Percentiles rank a stretch among this genome's conserved stretches.
phyloP scores from a whole-genome alignment of 1,284 basidiomycete species.

The Moesziomyces sp. region DNA sequence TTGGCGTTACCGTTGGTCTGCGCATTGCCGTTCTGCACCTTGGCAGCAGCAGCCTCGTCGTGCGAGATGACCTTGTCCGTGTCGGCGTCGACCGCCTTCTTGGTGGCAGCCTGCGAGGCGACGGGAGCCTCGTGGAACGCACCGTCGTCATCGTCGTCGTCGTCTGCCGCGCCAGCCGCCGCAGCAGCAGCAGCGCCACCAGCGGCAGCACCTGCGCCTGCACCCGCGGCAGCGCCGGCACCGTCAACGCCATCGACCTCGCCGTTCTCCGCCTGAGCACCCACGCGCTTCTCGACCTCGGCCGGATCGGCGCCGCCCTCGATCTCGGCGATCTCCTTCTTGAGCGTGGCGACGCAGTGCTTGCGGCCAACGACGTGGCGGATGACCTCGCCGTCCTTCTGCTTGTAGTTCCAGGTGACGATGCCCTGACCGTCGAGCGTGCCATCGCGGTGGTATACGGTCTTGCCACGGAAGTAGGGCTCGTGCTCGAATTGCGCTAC shows the following conservation, averaged over 20 bases:
- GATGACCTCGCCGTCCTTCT: constrained; percentile 55
- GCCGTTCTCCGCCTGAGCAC: constrained; percentile 19
- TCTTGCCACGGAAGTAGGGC: constrained; percentile 64
- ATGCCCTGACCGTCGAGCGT: constrained; percentile 65
- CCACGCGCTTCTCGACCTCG: constrained; percentile 33
- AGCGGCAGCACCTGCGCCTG: constrained; percentile 28
- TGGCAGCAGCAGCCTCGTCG: constrained; percentile 42
- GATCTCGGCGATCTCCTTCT: constrained; percentile 59
- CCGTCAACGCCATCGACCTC: constrained; percentile 14
- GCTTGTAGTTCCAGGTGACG: constrained; percentile 64
- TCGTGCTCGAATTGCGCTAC: constrained; percentile 67
- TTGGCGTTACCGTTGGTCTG: constrained; percentile 15
- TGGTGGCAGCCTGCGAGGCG: constrained; percentile 22
- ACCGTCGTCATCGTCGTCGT: constrained; percentile 18
- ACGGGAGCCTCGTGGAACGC: constrained; percentile 49
- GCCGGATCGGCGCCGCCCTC: constrained; percentile 31
- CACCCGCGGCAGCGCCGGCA: constrained; percentile 19
- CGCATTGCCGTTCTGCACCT: constrained; percentile 6
- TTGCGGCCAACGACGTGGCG: constrained; percentile 60
- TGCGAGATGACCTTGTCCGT: constrained; percentile 46
- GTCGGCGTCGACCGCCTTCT: constrained; percentile 35
- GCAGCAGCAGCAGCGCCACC: constrained; percentile 25
- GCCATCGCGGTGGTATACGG: constrained; percentile 66
- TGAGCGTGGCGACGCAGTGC: constrained; percentile 46
- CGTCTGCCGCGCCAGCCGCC: constrained; percentile 15